Evolutionary conservation across 108 stramenopile species (phyloP).

Genomic region (Schizochytrium sp.): DNA sequence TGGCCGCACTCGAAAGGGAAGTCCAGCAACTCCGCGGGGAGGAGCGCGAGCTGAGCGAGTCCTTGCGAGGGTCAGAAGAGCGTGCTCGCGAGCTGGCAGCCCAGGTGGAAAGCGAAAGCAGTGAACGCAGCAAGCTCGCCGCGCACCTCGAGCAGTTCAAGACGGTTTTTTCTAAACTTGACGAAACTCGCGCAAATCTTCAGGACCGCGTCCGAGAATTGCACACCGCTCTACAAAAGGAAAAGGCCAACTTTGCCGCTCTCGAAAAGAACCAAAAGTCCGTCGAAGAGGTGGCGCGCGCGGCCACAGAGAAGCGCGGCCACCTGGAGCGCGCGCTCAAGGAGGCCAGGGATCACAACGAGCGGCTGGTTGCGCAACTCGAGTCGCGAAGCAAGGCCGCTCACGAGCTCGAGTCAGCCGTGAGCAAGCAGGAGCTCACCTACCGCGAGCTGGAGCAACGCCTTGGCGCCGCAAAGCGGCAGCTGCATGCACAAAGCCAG

Average conservation of each 20-base stretch:
- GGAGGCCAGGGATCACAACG: background rate
- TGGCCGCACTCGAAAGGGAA: background rate
- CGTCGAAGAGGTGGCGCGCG: background rate
- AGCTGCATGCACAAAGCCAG: background rate
- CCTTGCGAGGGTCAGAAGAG: background rate
- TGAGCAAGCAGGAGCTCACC: background rate
- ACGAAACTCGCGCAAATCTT: background rate
- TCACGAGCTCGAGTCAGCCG: background rate
- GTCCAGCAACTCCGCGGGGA: background rate
- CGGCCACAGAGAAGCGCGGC: background rate
- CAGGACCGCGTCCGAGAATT: background rate
- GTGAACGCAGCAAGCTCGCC: background rate
- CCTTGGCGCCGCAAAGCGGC: background rate
- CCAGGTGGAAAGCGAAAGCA: background rate
- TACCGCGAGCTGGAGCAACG: constrained; percentile 4
- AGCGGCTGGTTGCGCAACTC: background rate
- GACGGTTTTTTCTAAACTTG: background rate
- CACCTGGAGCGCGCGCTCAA: background rate
- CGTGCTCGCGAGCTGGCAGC: background rate
- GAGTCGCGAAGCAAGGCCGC: background rate
- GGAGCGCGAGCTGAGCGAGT: background rate
- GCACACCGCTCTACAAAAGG: background rate
- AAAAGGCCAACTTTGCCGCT: background rate
- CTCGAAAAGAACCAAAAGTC: background rate
- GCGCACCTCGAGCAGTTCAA: constrained; percentile 15